Evolutionary conservation across 2,329 filamentous ascomycete genomes (phyloP).

Genomic region (Cryphonectria parasitica): DNA sequence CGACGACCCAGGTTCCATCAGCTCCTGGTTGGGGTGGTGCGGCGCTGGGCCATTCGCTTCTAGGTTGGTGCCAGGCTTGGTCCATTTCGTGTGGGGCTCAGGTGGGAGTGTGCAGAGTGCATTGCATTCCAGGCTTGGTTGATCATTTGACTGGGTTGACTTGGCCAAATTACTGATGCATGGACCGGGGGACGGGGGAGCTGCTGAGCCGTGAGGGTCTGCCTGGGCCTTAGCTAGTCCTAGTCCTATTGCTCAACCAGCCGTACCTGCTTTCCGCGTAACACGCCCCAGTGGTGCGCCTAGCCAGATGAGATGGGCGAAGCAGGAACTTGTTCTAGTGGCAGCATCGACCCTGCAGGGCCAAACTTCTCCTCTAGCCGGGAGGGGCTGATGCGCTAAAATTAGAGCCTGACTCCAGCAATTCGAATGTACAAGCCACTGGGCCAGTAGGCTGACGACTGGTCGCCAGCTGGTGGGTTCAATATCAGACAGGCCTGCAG

Average conservation of each 20-base stretch:
- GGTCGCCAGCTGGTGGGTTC: slow-evolving; percentile 11
- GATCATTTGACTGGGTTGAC: neutral
- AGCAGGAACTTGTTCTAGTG: neutral
- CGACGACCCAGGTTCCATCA: slow-evolving; percentile 5
- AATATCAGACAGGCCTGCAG: neutral
- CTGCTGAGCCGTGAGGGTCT: neutral
- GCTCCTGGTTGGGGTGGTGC: slow-evolving; percentile 6
- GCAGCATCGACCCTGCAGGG: neutral
- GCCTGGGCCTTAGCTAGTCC: neutral
- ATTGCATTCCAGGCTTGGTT: slow-evolving; percentile 10
- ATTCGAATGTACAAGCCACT: neutral
- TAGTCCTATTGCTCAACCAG: neutral
- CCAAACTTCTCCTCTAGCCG: neutral
- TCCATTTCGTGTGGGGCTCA: slow-evolving; percentile 21
- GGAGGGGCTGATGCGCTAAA: slow-evolving; percentile 5
- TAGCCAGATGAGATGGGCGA: neutral
- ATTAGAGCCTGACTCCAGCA: slow-evolving; percentile 9
- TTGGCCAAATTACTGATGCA: slow-evolving; percentile 4
- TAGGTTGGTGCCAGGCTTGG: slow-evolving; percentile 2
- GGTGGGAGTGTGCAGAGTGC: neutral
- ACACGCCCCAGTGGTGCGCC: neutral
- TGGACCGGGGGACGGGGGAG: neutral
- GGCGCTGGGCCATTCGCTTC: slow-evolving; percentile 12
- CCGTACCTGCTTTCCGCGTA: neutral
- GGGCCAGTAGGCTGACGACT: slow-evolving; percentile 2